Evolutionary conservation across 1,139 yeast genomes (phyloP).

Genomic region (Zygoascus hellenicus): DNA sequence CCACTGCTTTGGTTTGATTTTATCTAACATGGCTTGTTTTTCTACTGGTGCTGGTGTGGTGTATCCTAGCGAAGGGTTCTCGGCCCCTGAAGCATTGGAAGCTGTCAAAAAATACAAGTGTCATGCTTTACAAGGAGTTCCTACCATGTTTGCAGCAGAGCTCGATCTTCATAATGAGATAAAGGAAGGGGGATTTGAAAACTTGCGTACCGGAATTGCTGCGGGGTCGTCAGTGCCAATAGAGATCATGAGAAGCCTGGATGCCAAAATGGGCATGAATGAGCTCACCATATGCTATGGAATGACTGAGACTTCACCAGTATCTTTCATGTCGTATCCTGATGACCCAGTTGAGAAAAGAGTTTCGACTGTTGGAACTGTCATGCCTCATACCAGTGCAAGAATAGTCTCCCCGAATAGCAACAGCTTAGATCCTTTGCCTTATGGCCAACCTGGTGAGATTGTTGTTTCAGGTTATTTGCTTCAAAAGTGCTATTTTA

Average conservation of each 20-base stretch:
- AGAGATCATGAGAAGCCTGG: constrained; percentile 28
- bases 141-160: constrained; percentile 34
- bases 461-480: constrained; percentile 30
- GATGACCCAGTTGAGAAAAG: constrained; percentile 27
- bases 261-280: constrained; percentile 21
- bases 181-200: constrained; percentile 23
- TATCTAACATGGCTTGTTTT: constrained; percentile 29
- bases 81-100: constrained; percentile 24
- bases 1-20: constrained; percentile 34
- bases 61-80: constrained; percentile 31
- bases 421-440: constrained; percentile 23
- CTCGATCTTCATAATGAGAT: constrained; percentile 27
- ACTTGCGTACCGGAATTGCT: constrained; percentile 31
- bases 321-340: constrained; percentile 31
- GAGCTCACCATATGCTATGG: constrained; percentile 34
- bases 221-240: constrained; percentile 33
- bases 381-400: constrained; percentile 32
- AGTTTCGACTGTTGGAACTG: constrained; percentile 28
- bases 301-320: constrained; percentile 35
- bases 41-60: constrained; percentile 30
- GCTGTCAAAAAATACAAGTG: constrained; percentile 28
- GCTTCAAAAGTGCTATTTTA: constrained; percentile 28
- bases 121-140: constrained; percentile 33
- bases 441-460: constrained; percentile 28
- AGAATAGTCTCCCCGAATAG: constrained; percentile 24